Conservation (phyloP, 306 rosid species). For the Inga leiocalycina region DNA sequence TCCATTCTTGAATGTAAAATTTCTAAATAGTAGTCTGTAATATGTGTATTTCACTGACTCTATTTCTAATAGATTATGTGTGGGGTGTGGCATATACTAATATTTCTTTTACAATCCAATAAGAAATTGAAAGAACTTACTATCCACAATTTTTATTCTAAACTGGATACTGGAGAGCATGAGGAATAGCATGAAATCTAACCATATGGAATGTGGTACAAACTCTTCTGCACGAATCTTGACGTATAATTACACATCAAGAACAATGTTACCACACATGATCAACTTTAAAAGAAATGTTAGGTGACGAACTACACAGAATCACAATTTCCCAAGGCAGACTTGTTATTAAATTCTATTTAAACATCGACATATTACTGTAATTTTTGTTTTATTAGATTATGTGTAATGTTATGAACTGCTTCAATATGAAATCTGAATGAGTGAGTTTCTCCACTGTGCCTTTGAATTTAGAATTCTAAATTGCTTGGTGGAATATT, state of each 20-base stretch:
- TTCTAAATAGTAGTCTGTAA: no score
- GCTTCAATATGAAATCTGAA: no score
- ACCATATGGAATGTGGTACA: background rate
- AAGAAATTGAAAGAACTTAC: background rate
- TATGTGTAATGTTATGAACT: no score
- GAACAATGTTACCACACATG: background rate
- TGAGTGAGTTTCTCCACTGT: no score
- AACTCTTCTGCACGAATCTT: background rate
- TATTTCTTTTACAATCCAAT: background rate
- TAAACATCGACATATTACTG: background rate
- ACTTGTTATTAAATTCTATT: background rate
- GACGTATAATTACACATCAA: background rate
- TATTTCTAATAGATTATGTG: no score
- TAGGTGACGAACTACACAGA: background rate
- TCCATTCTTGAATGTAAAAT: no score
- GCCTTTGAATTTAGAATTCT: no score
- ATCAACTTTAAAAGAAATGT: background rate
- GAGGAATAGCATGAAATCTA: background rate
- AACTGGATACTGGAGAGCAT: background rate
- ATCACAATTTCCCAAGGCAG: background rate
- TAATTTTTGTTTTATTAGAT: no score
- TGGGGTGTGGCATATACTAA: no score
- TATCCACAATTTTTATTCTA: background rate
- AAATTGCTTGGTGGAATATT: no score
- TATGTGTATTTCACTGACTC: no score